Evolutionary conservation across 2,329 filamentous ascomycete species (phyloP), one percentile per base, ranked within the genome.

Genomic region (Penicillium occitanis): DNA sequence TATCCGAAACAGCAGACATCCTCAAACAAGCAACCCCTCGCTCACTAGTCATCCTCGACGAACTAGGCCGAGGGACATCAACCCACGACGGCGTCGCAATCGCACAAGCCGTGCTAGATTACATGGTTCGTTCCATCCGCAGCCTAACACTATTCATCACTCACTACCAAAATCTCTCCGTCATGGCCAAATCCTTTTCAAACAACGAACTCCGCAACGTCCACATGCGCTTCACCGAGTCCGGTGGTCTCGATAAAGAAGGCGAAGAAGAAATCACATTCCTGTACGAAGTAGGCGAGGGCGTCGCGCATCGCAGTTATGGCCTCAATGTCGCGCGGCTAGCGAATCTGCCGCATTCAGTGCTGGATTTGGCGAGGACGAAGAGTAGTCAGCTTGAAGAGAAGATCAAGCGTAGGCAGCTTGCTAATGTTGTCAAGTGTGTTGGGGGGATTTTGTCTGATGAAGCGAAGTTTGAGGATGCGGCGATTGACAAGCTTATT

Each of bases 81-180:
- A 99, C 95, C 10, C 93, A 98, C 76, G 95, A 99, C 77, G 95
- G 95, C 64, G 93, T 96, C 5, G 95, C 95, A 65, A 98, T 99
- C 72, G 95, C 95, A 1, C 90, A 96, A 72, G 91, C 93, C 28
- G 95, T 99, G 5, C 84, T 99, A 5, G 88, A 94, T 67, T 89
- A 96, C 73, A 87, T 98, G 68, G 90, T 96, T 30, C 84, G 88
- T 28, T 86, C 93, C 17, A 85, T 89, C 0, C 84, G 85, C 63
- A 92, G 92, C 68, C 83, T 97, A 57, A 96, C 92, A 5, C 84
- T 99, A 50, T 99, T 99, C 82, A 97, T 99, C 77, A 99, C 95
- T 3, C 95, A 99, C 80, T 99, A 99, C 77, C 95, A 99, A 80
- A 90, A 89, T 70, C 86, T 99, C 0, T 83, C 86, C n/a, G 87